Evolutionary conservation across 257 asterid genomes (phyloP), one percentile per base, ranked within the genome.

Genomic region (Solanum pimpinellifolium): DNA sequence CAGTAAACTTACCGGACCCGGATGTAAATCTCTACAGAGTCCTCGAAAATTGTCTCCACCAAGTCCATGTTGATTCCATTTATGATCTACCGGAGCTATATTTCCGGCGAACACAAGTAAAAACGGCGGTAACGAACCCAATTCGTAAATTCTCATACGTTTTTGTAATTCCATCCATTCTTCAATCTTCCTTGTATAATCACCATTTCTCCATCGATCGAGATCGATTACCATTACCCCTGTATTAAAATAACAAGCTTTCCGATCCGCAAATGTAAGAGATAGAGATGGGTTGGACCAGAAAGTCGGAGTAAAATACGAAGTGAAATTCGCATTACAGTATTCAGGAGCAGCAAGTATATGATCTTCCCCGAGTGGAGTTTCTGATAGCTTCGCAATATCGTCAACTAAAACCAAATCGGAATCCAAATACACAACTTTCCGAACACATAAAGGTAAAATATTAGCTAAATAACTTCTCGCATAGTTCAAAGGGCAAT

Each of bases 141-240:
- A 46, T 5, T 96, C 97, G 86, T 96, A 96, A 62, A 96, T 95
- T 87, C 99, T 92, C 92, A 95, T 93, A 47, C 98, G 87, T 88
- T 96, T 96, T 76, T 96, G 99, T 44, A 96, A 21, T 88, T 96
- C 98, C 99, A 96, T 96, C 98, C 98, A 96, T 47, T 96, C 98
- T 42, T 96, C 99, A 29, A 96, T 96, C 65, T 92, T 95, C 2
- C 86, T 86, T 1, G 98, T 96, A 92, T 94, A 96, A 2, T 90
- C 98, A 2, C 98, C 98, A 0, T 76, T 62, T 29, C 99, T 88
- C 99, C 99, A 96, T 44, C 95, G 90, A 16, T 88, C 90, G 4
- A 96, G 98, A 65, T 94, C 99, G 31, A 96, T 95, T 35, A 96
- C 98, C 99, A 96, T 96, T 0, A 96, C 99, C 0, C 99, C 99